These are phyloP conservation scores for Candida ovalis DNA, from an alignment of 805 yeast species.

Conservation along the genomic window DNA sequence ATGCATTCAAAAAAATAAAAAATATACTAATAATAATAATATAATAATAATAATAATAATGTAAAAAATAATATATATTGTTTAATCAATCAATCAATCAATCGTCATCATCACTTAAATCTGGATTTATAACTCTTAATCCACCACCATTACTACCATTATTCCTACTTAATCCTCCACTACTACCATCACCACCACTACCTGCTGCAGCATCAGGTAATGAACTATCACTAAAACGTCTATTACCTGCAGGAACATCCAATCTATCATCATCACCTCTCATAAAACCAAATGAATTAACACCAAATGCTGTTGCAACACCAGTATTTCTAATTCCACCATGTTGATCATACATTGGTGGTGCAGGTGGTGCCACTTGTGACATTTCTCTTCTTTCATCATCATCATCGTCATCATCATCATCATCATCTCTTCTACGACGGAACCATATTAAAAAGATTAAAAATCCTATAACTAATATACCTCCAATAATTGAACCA, in stretches of 20 bases:
- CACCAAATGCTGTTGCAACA: conserved; percentile 14
- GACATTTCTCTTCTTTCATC: conserved; percentile 5
- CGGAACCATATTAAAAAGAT: conserved; percentile 24
- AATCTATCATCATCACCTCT: conserved; percentile 22
- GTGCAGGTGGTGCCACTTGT: conserved; percentile 7
- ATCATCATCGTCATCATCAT: conserved; percentile 21
- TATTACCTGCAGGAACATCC: conserved; percentile 21
- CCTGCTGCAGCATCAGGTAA: conserved; percentile 34
- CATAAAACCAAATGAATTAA: conserved; percentile 20
- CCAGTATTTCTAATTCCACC: background rate
- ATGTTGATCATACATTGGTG: conserved; percentile 1
- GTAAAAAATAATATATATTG: background rate
- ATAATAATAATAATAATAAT: background rate
- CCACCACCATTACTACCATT: conserved; percentile 17
- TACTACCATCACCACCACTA: conserved; percentile 5
- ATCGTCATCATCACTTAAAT: conserved; percentile 17
- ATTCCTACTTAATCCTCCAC: background rate
- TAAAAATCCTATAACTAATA: conserved; percentile 11
- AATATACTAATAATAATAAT: background rate
- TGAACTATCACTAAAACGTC: conserved; percentile 34
- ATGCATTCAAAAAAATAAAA: too few species aligned
- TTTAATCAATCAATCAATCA: background rate
- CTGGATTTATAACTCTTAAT: conserved; percentile 33
- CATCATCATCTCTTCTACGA: conserved; percentile 13
- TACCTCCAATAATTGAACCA: conserved; percentile 28